Percentiles rank a stretch among this genome's conserved stretches.
phyloP scores from a whole-genome alignment of 2,329 filamentous ascomycete genomes.

The Arthrobotrys pseudoclavata region DNA sequence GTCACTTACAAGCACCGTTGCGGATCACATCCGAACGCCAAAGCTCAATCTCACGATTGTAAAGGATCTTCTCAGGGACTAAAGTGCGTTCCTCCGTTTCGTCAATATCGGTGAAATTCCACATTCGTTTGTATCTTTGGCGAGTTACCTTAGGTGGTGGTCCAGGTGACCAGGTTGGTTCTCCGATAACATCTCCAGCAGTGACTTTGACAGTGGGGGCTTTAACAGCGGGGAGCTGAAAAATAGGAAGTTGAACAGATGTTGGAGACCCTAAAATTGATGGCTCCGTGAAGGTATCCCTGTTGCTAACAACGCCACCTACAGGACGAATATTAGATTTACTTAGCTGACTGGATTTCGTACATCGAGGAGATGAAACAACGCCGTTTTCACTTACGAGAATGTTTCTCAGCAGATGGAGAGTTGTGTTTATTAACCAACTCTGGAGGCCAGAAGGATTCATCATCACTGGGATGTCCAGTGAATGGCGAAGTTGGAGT shows the following conservation, averaged over 20 bases:
- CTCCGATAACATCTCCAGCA: neutral
- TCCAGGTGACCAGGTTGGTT: neutral
- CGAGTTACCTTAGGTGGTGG: slow-evolving; percentile 4
- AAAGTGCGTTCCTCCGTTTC: slow-evolving; percentile 1
- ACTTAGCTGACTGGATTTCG: neutral
- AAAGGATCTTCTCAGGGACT: slow-evolving; percentile 32
- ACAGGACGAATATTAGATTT: neutral
- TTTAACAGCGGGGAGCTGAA: neutral
- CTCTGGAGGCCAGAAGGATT: slow-evolving; percentile 35
- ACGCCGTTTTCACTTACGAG: neutral
- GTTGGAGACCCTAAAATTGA: neutral
- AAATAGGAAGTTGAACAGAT: neutral
- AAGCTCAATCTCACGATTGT: slow-evolving; percentile 27
- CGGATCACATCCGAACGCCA: slow-evolving; percentile 37
- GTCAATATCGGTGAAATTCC: slow-evolving; percentile 21
- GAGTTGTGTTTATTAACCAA: slow-evolving; percentile 23
- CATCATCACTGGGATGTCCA: slow-evolving; percentile 21
- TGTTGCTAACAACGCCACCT: neutral
- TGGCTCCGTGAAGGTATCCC: slow-evolving; percentile 14
- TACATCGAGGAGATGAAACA: too few relatives aligned
- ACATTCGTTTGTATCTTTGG: slow-evolving; percentile 34
- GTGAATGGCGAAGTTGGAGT: slow-evolving; percentile 3
- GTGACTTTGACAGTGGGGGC: neutral
- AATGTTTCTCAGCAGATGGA: neutral
- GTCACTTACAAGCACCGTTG: slow-evolving; percentile 39